A percentile compares a stretch with the other conserved stretches of the same genome.
phyloP scores from a whole-genome alignment of 805 yeast species.

The Saccharomyces paradoxus region DNA sequence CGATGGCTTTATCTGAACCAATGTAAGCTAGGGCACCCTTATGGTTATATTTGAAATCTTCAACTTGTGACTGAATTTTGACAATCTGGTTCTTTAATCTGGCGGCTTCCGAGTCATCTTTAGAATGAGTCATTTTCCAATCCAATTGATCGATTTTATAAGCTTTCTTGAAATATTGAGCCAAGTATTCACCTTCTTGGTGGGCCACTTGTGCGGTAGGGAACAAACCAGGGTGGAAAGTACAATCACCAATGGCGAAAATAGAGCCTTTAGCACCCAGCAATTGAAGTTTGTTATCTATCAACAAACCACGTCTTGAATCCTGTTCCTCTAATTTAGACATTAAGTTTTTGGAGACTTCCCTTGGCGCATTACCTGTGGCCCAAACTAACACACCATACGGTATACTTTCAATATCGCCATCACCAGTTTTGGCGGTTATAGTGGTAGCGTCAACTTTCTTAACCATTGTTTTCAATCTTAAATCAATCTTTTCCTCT shows the following conservation, averaged over 20 bases:
- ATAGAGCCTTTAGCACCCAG: slow-evolving; percentile 71
- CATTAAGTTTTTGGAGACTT: slow-evolving; percentile 59
- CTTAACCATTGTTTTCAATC: slow-evolving; percentile 82
- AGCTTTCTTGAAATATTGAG: slow-evolving; percentile 57
- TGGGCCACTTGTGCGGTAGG: slow-evolving; percentile 98
- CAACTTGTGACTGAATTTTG: slow-evolving; percentile 35
- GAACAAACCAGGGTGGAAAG: slow-evolving; percentile 75
- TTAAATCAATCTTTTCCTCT: slow-evolving; percentile 60
- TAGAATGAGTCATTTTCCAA: slow-evolving; percentile 33
- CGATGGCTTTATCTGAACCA: slow-evolving; percentile 89
- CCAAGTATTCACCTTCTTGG: slow-evolving; percentile 84
- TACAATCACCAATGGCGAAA: slow-evolving; percentile 91
- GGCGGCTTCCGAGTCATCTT: slow-evolving; percentile 32
- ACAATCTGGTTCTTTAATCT: slow-evolving; percentile 40
- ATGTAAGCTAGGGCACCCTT: slow-evolving; percentile 92
- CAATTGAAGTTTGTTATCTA: slow-evolving; percentile 73
- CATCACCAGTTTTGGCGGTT: slow-evolving; percentile 57
- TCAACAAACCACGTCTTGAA: slow-evolving; percentile 84
- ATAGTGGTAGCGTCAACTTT: slow-evolving; percentile 67
- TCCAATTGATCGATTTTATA: slow-evolving; percentile 53
- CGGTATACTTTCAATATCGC: slow-evolving; percentile 70
- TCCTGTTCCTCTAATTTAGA: slow-evolving; percentile 64
- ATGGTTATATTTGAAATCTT: slow-evolving; percentile 73
- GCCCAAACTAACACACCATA: slow-evolving; percentile 96
- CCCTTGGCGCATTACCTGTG: slow-evolving; percentile 90